Base-by-base conservation (phyloP, 192 early-diverging fungal species). In the Umbelopsis vinacea region DNA sequence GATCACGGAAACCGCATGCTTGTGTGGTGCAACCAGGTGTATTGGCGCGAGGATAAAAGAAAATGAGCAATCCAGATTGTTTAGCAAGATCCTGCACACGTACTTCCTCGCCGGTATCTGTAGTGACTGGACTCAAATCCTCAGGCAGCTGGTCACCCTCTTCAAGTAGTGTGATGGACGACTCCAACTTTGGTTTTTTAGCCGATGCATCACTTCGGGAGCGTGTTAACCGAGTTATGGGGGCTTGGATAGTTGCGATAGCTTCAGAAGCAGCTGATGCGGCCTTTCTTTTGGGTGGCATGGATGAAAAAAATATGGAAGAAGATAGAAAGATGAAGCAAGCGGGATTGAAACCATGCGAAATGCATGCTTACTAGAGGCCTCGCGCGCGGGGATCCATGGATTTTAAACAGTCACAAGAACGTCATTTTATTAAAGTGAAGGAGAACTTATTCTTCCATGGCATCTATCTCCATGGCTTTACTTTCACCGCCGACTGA, bases 391-490 rank as follows among this genome's bases (percentile, higher is more conserved):
- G 40, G 40, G 40, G 40, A 6, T 17, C 14, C 33, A 35, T 37
- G 14, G 2, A 1, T 29, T 4, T 19, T 35, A 63, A n/a, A 37
- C 57, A 63, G 57, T 63, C 57, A 63, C 57, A 63, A 63, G 57
- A 63, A 63, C 57, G 57, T 63, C 57, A 63, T 63, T 22, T 26
- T 35, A 29, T 29, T 6, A n/a, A n/a, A n/a, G n/a, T n/a, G n/a
- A n/a, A n/a, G 19, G 2, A 63, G 15, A 19, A 29, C 26, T 14
- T 63, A 63, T 35, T 63, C 57, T 63, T 63, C 57, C 57, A 63
- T 63, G 26, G 57, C 57, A 63, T 72, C 71, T 4, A 72, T 45
- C 9, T 72, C 71, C 71, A 72, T 72, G 22, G 55, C 40, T 35
- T 46, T 66, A 17, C 24, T 53, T 22, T 68, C 66, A 43, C 46